Base-by-base conservation (phyloP, 1,139 yeast species). In the Saccharomycopsis phalli region DNA sequence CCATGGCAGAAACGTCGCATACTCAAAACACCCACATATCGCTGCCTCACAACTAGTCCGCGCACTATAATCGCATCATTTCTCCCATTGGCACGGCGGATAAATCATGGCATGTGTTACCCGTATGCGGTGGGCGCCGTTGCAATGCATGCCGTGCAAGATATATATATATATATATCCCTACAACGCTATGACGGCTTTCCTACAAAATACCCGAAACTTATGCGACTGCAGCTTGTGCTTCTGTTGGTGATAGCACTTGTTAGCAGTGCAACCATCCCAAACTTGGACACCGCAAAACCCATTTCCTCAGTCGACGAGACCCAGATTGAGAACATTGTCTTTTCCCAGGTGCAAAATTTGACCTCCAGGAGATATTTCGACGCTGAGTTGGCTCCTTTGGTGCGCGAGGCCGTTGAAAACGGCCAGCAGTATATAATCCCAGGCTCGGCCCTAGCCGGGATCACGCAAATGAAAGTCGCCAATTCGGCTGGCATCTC, bases 301-400 rank as follows among this genome's bases (percentile, higher is more conserved):
- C 4, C 36, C 36, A 23, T 18, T 23, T 13, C 16, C 21, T 34
- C n/a, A n/a, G n/a, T 32, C 31, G 42, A 34, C 43, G 38, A 25
- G 11, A 14, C 20, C 13, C 13, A 22, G 2, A 21, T 39, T n/a
- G 34, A 35, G 14, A 25, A 8, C 25, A 31, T 26, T 17, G 31
- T 39, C 4, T 39, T 13, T 23, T 16, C n/a, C 22, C 16, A 40
- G 18, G 44, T 42, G 13, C 14, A 32, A 16, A 36, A 41, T 16
- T 28, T 36, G 7, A 42, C 44, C 13, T 41, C 40, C 31, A 32
- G 23, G 22, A 40, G 45, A 4, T 43, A 31, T 26, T 43, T 26
- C 19, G 37, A 40, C 27, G 30, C 31, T 10, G 22, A 32, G 17
- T 14, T 40, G 10, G 35, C 29, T 14, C 46, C 46, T n/a, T 29